Evolutionary conservation across 148 eudicot species (phyloP), one percentile per base, ranked within the genome.

Genomic region (Pouteria glomerata): DNA sequence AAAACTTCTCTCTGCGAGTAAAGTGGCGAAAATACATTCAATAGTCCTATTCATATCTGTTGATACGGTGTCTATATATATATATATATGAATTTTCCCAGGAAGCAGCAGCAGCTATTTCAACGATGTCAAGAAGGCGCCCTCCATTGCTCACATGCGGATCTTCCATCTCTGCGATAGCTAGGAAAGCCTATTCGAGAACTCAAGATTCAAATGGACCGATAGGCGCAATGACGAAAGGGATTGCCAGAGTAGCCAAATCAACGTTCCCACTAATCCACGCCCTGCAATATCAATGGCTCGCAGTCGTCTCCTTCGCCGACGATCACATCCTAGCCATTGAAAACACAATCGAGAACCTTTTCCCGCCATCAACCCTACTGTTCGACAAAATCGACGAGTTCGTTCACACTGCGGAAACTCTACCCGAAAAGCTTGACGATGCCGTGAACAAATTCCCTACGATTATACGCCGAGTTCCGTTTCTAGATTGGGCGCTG

Each of bases 91-190:
- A 12, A 39, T 57, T 51, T 51, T 26, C 44, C 60, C 80, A 73
- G 70, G 84, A 83, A 66, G 57, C 74, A 76, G 73, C 71, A 66
- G 29, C 71, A 21, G 48, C 65, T 30, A 16, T n/a, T 42, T 3
- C 57, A 77, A 67, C 27, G 65, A 74, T 44, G 64, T 57, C 68
- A 15, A 76, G 26, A 14, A 64, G 91, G 61, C 77, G 85, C 7
- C 58, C 77, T 11, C 89, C 89, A 56, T 68, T 89, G 52, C 74
- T 76, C 69, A 82, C 91, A 0, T 85, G 83, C 55, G 91, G 79
- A 67, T 73, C 76, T 16, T 80, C 86, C 31, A 35, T 79, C 39
- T 33, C 78, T 60, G 75, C 74, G 31, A 75, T 83, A 34, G 77
- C 77, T 29, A 72, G 65, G 6, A 83, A 64, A 76, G 61, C 79